Base-by-base conservation (phyloP, 2,329 filamentous ascomycete genomes). In the Fonsecaea pugnacius region DNA sequence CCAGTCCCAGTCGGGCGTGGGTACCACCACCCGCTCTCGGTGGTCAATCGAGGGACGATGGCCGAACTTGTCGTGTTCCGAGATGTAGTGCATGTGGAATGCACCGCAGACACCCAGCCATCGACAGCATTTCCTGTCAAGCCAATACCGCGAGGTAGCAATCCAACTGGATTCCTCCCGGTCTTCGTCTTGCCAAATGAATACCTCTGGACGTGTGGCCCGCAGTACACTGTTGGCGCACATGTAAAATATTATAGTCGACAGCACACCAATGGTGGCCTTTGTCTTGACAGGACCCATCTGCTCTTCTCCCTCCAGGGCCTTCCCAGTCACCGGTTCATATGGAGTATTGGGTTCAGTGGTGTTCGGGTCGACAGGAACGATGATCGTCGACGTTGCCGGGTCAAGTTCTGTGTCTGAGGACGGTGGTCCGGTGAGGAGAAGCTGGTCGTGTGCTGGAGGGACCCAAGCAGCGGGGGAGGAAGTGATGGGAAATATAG, bases 71-170 rank as follows among this genome's bases (percentile, higher is more conserved):
- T 67, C 72, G 24, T 84, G 38, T 27, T 65, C 64, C 2, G 60
- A 83, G 72, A 88, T 87, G 51, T 80, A 84, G 59, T 84, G 82
- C 69, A 93, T 79, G 73, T 96, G 91, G 58, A 89, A 82, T n/a
- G 91, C 75, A 27, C 91, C 92, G 74, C 92, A 96, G 32, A 96
- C 76, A 36, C 90, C 84, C 48, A 96, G 78, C 89, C 89, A 96
- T 52, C 87, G 85, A 75, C 92, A 96, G 7, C 87, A 81, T 73
- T 91, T 91, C 35, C 90, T 84, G 75, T 93, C 90, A 65, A 89
- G 75, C 84, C 89, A 93, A 72, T 88, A 88, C 40, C 86, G 86
- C 14, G 89, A 91, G 18, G 85, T 89, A 52, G 85, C 81, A 54
- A 93, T 85, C 90, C 90, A 94, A 69, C 77, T 79, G 63, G 79